Percentiles rank a stretch among this genome's conserved stretches.
Evolutionary conservation across 1,284 basidiomycete species (phyloP).

Genomic region (Melampsora americana): DNA sequence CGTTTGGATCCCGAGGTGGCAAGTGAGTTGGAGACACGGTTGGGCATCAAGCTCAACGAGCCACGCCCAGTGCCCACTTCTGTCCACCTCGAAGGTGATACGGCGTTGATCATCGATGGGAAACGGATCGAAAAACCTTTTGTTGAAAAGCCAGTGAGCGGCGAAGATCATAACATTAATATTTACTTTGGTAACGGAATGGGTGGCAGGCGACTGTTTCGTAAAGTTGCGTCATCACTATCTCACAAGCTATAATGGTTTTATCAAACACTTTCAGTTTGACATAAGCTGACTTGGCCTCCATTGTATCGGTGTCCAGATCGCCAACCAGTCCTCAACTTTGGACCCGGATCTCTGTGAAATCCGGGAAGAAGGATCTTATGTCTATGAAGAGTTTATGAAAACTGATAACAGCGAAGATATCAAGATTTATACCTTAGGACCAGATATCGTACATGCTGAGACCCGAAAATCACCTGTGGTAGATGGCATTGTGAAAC

Average conservation of each 20-base stretch:
- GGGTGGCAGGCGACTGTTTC: constrained; percentile 83
- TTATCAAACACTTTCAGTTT: constrained; percentile 24
- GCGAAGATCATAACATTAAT: constrained; percentile 98
- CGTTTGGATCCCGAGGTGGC: constrained; percentile 72
- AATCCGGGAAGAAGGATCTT: constrained; percentile 90
- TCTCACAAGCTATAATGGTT: background rate
- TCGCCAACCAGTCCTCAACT: constrained; percentile 98
- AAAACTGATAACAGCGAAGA: constrained; percentile 97
- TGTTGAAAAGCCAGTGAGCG: constrained; percentile 97
- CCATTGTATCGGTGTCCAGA: constrained; percentile 59
- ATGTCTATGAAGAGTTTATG: constrained; percentile 97
- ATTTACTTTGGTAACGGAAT: constrained; percentile 74
- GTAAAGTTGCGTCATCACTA: constrained; percentile 68
- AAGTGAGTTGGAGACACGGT: constrained; percentile 67
- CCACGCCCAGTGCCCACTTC: constrained; percentile 53
- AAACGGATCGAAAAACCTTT: constrained; percentile 90
- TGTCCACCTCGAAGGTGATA: constrained; percentile 64
- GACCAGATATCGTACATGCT: constrained; percentile 90
- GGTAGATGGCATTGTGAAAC: constrained; percentile 92
- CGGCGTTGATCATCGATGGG: constrained; percentile 86
- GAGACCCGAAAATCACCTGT: constrained; percentile 98
- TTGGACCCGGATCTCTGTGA: constrained; percentile 76
- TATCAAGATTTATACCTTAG: constrained; percentile 99
- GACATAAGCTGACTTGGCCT: background rate
- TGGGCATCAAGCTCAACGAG: constrained; percentile 66